phyloP scores from a whole-genome alignment of 202 grass and related monocot genomes.

The Musa balbisiana region DNA sequence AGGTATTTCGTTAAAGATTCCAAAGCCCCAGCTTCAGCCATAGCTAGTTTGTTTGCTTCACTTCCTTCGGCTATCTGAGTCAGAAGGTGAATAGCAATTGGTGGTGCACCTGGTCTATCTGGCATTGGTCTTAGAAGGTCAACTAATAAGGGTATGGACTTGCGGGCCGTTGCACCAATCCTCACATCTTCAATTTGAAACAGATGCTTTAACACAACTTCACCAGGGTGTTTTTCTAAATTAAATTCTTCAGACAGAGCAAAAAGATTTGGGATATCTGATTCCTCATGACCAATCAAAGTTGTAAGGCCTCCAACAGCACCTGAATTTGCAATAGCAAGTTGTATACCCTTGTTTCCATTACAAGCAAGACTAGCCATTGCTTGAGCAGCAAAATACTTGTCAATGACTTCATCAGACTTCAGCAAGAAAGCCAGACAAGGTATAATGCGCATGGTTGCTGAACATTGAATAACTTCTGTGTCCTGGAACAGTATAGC shows the following conservation, averaged over 20 bases:
- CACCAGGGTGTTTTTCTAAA: slow-evolving; percentile 61
- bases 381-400: slow-evolving; percentile 87
- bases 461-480: slow-evolving; percentile 65
- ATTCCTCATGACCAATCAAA: slow-evolving; percentile 75
- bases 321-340: slow-evolving; percentile 83
- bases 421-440: slow-evolving; percentile 67
- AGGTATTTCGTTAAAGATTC: slow-evolving; percentile 91
- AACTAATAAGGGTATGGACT: slow-evolving; percentile 83
- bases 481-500: slow-evolving; percentile 86
- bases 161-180: slow-evolving; percentile 58
- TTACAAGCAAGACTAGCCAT: slow-evolving; percentile 74
- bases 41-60: slow-evolving; percentile 71
- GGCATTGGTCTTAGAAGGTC: slow-evolving; percentile 91
- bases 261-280: slow-evolving; percentile 53
- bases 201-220: slow-evolving; percentile 62
- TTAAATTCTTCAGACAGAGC: slow-evolving; percentile 64
- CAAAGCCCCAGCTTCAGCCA: slow-evolving; percentile 80
- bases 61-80: slow-evolving; percentile 64
- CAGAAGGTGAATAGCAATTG: slow-evolving; percentile 80
- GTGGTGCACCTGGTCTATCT: slow-evolving; percentile 87
- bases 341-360: slow-evolving; percentile 66
- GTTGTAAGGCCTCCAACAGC: slow-evolving; percentile 61
- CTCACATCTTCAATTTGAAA: slow-evolving; percentile 79
- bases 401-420: slow-evolving; percentile 59
- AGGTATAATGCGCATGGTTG: slow-evolving; percentile 52